Evolutionary conservation across 805 yeast species (phyloP).

Genomic region (Wickerhamiella siamensis): DNA sequence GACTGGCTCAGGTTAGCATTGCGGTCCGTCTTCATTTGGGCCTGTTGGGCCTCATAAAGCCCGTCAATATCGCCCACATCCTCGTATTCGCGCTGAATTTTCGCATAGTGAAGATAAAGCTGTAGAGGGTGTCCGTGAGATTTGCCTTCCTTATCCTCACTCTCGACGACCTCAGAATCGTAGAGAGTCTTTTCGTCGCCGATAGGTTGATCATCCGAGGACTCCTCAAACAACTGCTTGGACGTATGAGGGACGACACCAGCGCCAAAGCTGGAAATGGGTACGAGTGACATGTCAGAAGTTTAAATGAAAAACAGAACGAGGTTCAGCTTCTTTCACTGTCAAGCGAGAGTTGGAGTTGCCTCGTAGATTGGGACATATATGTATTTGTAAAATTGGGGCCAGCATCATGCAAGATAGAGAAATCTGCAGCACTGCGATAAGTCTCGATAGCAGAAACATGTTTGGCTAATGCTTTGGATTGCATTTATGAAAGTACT

Average conservation of each 20-base stretch:
- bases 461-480: too few species aligned
- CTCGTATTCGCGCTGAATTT: constrained; percentile 16
- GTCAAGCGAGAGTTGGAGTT: too few species aligned
- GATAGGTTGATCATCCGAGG: background rate
- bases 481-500: too few species aligned
- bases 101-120: constrained; percentile 14
- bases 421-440: too few species aligned
- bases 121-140: constrained; percentile 12
- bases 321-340: background rate
- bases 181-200: background rate
- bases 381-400: too few species aligned
- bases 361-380: too few species aligned
- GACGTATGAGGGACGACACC: background rate
- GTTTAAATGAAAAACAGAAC: too few species aligned
- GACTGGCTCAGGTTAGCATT: constrained; percentile 11
- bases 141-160: too few species aligned
- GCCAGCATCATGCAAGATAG: too few species aligned
- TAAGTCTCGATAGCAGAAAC: too few species aligned
- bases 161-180: constrained; percentile 5
- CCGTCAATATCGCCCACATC: constrained; percentile 12
- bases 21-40: constrained; percentile 12
- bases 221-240: background rate
- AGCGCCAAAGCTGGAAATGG: background rate
- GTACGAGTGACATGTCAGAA: background rate
- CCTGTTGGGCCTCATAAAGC: constrained; percentile 7